Conservation (phyloP, 192 early-diverging fungal species). For the Coemansia sp. region DNA sequence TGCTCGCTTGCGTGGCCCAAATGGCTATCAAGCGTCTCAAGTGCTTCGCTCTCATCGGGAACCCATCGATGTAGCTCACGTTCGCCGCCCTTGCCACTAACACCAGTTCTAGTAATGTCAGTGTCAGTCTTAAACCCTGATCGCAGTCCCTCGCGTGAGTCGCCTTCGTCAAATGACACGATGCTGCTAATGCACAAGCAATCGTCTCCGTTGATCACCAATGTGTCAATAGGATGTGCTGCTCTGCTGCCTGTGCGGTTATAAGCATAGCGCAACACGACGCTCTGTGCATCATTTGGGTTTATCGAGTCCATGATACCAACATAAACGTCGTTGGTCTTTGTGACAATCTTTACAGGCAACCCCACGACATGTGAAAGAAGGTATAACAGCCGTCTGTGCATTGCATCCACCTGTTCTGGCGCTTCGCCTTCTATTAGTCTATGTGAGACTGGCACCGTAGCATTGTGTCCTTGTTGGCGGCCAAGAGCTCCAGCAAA, state of each 20-base stretch:
- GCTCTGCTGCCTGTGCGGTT: constrained; percentile 22
- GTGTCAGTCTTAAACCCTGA: constrained; percentile 82
- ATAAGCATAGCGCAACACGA: constrained; percentile 48
- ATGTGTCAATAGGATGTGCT: constrained; percentile 30
- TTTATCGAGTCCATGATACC: constrained; percentile 51
- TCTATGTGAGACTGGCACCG: not conserved
- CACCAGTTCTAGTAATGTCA: constrained; percentile 71
- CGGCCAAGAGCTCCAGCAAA: not conserved
- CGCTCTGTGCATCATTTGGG: constrained; percentile 52
- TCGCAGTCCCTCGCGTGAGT: constrained; percentile 8
- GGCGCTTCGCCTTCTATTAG: constrained; percentile 46
- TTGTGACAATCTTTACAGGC: constrained; percentile 32
- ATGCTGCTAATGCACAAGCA: constrained; percentile 39
- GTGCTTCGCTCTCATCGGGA: constrained; percentile 61
- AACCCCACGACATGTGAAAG: constrained; percentile 42
- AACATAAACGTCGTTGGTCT: constrained; percentile 19
- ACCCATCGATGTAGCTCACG: constrained; percentile 88
- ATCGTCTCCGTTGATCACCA: constrained; percentile 43
- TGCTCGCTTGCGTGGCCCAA: constrained; percentile 10
- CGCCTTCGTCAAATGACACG: constrained; percentile 23
- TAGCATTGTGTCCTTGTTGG: constrained; percentile 4
- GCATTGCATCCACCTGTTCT: constrained; percentile 49
- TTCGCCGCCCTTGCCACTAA: constrained; percentile 60
- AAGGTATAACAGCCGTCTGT: constrained; percentile 46
- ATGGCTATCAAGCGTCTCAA: constrained; percentile 24